Evolutionary conservation across 2,329 filamentous ascomycete genomes (phyloP), one percentile per base, ranked within the genome.

Genomic region (Dactylonectria macrodidyma): DNA sequence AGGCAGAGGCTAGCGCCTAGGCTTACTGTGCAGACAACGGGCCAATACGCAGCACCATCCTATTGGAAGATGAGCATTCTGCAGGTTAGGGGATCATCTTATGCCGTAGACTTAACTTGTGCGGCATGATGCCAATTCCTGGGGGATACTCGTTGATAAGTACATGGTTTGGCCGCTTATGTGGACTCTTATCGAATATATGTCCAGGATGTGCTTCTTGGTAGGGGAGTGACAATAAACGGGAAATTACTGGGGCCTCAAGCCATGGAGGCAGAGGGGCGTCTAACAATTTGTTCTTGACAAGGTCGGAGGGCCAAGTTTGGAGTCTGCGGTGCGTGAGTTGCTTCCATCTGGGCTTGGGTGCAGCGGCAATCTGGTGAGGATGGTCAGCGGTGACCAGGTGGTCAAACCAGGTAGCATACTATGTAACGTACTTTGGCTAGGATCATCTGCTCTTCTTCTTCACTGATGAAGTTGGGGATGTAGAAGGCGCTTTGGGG

Each of bases 51-150:
- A 9, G 88, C 84, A 2, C 95, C 96, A 79, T 99, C 95, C 85
- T 84, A 72, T 66, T 58, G 65, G 66, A 59, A 70, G 75, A 81
- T 82, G 79, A 82, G 80, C 74, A 77, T 78, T 46, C 46, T 36
- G 62, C 55, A 60, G 59, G 51, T 58, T 50, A 41, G 22, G 30
- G 46, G 55, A 63, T 48, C 54, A 36, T 58, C 56, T 62, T 68
- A 56, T 69, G 65, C 66, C 71, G 60, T 77, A 67, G 75, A 82
- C 80, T 80, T 75, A 82, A 79, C 84, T 98, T 96, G 80, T 98
- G 95, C 54, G 95, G 91, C 93, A 98, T 97, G 72, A 98, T 98
- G n/a, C 95, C 95, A 70, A 97, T 89, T 2, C 93, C 94, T 0
- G 93, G 90, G 1, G 87, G 86, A 80, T 98, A 99, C 80, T 98